phyloP scores from a whole-genome alignment of 1,284 basidiomycete genomes.

The Lignosus rhinocerotis region DNA sequence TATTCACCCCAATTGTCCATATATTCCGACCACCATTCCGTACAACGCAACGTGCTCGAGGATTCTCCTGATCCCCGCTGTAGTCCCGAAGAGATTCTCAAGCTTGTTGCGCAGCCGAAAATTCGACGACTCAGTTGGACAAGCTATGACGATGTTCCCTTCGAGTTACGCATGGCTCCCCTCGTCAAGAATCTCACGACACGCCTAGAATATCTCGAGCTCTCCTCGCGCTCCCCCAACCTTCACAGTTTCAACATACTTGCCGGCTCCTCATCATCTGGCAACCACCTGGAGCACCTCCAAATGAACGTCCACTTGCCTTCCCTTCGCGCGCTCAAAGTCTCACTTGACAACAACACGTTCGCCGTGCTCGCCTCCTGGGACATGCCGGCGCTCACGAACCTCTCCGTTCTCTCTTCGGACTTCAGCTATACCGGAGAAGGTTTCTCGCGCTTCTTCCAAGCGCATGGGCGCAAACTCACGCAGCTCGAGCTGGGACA shows the following conservation, averaged over 20 bases:
- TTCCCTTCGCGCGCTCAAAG: constrained; percentile 61
- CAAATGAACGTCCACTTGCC: constrained; percentile 45
- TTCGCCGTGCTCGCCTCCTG: constrained; percentile 61
- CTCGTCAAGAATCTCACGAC: constrained; percentile 50
- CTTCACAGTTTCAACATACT: constrained; percentile 29
- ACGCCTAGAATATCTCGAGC: constrained; percentile 58
- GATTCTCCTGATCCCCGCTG: constrained; percentile 45
- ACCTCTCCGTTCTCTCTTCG: constrained; percentile 65
- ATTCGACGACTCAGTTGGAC: constrained; percentile 67
- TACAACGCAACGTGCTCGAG: constrained; percentile 53
- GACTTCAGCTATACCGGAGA: constrained; percentile 65
- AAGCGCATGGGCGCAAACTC: constrained; percentile 60
- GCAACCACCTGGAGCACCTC: constrained; percentile 27
- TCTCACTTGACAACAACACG: constrained; percentile 68
- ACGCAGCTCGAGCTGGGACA: constrained; percentile 71
- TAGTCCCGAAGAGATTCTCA: constrained; percentile 55
- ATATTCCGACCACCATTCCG: constrained; percentile 62
- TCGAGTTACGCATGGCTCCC: constrained; percentile 57
- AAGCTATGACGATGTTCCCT: constrained; percentile 65
- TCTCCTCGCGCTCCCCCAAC: constrained; percentile 43
- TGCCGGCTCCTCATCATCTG: constrained; percentile 17
- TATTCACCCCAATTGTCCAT: constrained; percentile 57
- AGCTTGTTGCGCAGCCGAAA: constrained; percentile 54
- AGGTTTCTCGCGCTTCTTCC: constrained; percentile 67
- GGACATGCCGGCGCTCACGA: constrained; percentile 58